phyloP scores from a whole-genome alignment of 2,329 filamentous ascomycete genomes.

The Paraphaeosphaeria minitans region DNA sequence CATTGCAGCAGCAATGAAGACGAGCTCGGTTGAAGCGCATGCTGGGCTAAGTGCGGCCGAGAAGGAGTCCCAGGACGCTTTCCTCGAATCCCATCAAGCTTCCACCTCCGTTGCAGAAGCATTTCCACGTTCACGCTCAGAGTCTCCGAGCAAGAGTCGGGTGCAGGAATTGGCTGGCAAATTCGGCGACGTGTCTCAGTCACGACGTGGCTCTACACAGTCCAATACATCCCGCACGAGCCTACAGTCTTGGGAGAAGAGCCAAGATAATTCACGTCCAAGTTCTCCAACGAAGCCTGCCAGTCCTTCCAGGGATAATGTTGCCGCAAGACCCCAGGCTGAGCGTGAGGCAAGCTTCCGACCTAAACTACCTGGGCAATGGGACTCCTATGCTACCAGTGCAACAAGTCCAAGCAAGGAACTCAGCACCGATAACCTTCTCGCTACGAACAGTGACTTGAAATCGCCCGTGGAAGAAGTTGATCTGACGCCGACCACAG shows the following conservation, averaged over 20 bases:
- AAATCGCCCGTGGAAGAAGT: constrained; percentile 31
- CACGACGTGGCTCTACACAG: constrained; percentile 53
- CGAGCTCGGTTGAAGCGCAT: constrained; percentile 25
- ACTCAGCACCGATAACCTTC: constrained; percentile 19
- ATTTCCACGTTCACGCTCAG: constrained; percentile 42
- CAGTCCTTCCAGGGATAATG: constrained; percentile 24
- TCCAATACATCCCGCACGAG: constrained; percentile 51
- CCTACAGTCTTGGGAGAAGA: constrained; percentile 47
- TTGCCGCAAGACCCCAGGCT: constrained; percentile 32
- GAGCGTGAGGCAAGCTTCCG: constrained; percentile 52
- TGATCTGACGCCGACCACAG: constrained; percentile 45
- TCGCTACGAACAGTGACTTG: constrained; percentile 9
- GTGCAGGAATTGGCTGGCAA: constrained; percentile 59
- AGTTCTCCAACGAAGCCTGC: constrained; percentile 36
- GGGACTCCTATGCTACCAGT: constrained; percentile 57
- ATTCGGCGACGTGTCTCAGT: constrained; percentile 53
- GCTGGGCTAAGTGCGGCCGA: constrained; percentile 35
- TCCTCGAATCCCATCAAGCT: constrained; percentile 41
- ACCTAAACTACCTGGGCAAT: constrained; percentile 59
- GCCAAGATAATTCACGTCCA: constrained; percentile 44
- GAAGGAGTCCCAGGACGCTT: constrained; percentile 41
- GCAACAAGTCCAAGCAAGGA: constrained; percentile 35
- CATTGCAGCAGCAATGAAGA: constrained; percentile 38
- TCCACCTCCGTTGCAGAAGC: constrained; percentile 37
- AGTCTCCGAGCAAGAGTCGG: constrained; percentile 56